These are phyloP conservation scores for Cladosporium sp. DNA, from an alignment of 2,329 filamentous ascomycete species.

Conservation along the genomic window DNA sequence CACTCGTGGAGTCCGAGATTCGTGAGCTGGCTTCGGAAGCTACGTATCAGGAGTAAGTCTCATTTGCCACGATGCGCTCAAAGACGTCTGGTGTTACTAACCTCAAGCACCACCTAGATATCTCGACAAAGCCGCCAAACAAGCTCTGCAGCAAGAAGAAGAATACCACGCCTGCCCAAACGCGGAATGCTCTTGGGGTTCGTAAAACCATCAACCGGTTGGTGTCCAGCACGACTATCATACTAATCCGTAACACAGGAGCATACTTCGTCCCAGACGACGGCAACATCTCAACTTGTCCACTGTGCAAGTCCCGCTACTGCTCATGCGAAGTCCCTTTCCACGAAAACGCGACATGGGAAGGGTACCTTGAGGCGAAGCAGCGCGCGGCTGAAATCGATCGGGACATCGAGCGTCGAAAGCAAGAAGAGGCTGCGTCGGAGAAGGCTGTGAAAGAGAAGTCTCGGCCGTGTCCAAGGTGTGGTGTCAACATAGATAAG, in stretches of 20 bases:
- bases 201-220: too few relatives aligned
- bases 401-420: not conserved
- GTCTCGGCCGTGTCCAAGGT: conserved; percentile 22
- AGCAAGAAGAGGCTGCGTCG: conserved; percentile 7
- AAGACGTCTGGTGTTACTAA: not conserved
- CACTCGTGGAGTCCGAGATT: conserved; percentile 16
- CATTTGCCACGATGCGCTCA: too few relatives aligned
- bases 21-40: conserved; percentile 8
- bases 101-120: conserved; percentile 10
- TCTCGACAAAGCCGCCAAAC: conserved; percentile 15
- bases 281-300: conserved; percentile 23
- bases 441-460: conserved; percentile 8
- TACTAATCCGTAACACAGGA: too few relatives aligned
- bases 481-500: conserved; percentile 21
- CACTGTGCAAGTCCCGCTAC: conserved; percentile 17
- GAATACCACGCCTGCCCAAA: conserved; percentile 6
- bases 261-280: conserved; percentile 18
- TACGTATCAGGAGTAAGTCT: conserved; percentile 14
- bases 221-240: too few relatives aligned
- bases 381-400: not conserved
- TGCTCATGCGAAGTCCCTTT: conserved; percentile 19
- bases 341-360: conserved; percentile 22
- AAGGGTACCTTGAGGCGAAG: conserved; percentile 12
- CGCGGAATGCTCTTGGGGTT: conserved; percentile 4
- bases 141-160: not conserved